Conservation (phyloP, 2,329 filamentous ascomycete species). For the Aspergillus pseudotamarii region DNA sequence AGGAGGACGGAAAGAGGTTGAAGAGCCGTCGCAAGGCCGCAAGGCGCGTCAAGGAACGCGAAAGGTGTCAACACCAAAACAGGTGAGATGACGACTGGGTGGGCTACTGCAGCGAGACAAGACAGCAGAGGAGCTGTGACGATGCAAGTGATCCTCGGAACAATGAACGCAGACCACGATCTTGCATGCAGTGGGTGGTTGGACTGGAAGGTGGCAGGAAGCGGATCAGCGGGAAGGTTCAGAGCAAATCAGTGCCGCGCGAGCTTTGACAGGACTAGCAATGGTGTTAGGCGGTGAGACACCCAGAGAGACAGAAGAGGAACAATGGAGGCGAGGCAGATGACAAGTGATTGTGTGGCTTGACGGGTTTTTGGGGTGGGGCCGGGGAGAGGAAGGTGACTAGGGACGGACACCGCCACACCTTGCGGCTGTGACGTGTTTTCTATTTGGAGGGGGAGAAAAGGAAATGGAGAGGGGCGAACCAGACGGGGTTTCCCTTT, state of each 20-base stretch:
- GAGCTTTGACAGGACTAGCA: slow-evolving; percentile 27
- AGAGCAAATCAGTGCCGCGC: slow-evolving; percentile 30
- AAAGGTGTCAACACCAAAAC: slow-evolving; percentile 20
- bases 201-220: slow-evolving; percentile 33
- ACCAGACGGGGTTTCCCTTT: slow-evolving; percentile 9
- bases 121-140: slow-evolving; percentile 15
- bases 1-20: slow-evolving; percentile 29
- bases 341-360: slow-evolving; percentile 16
- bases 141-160: slow-evolving; percentile 25
- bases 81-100: slow-evolving; percentile 18
- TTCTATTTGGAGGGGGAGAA: neutral
- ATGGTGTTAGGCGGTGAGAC: slow-evolving; percentile 27
- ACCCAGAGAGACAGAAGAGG: neutral
- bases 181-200: slow-evolving; percentile 35
- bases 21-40: slow-evolving; percentile 34
- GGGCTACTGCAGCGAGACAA: slow-evolving; percentile 22
- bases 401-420: slow-evolving; percentile 21
- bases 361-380: neutral
- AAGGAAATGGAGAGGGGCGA: neutral
- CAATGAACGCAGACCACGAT: slow-evolving; percentile 24
- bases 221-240: slow-evolving; percentile 34
- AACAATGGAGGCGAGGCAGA: neutral
- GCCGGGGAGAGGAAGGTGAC: neutral
- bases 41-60: slow-evolving; percentile 37
- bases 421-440: neutral